phyloP scores from a whole-genome alignment of 768 basidiomycete species.

The Pleurotus citrinopileatus region DNA sequence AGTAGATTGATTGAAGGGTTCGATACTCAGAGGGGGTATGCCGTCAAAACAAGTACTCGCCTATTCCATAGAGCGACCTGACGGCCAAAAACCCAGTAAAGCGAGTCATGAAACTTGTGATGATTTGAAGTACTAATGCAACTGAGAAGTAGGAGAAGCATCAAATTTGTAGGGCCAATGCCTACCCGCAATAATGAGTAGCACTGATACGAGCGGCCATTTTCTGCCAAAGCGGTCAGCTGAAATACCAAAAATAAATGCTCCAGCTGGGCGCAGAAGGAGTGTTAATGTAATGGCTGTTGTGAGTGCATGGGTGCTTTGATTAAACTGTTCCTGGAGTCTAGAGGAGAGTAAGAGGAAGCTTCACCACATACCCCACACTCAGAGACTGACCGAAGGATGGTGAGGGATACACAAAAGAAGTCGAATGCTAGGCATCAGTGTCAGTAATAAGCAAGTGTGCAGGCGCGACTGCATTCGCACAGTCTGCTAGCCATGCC shows the following conservation, averaged over 20 bases:
- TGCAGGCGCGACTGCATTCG: neutral
- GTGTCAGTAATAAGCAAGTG: neutral
- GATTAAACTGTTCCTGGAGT: constrained; percentile 11
- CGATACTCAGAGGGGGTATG: neutral
- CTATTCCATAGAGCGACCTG: constrained; percentile 56
- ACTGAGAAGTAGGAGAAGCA: too few species aligned
- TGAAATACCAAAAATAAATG: constrained; percentile 23
- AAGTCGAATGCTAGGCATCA: constrained; percentile 52
- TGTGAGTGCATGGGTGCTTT: constrained; percentile 24
- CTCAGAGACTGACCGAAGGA: constrained; percentile 8
- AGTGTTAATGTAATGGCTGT: constrained; percentile 71
- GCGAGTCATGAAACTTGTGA: constrained; percentile 55
- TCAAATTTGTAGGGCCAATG: too few species aligned
- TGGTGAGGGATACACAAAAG: constrained; percentile 53
- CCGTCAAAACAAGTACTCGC: neutral
- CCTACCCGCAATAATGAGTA: constrained; percentile 14
- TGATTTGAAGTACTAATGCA: constrained; percentile 52
- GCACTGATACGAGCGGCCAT: constrained; percentile 13
- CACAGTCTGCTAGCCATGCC: constrained; percentile 13
- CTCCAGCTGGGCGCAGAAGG: constrained; percentile 61
- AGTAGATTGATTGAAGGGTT: neutral
- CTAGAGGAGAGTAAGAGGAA: neutral
- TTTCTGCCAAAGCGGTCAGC: constrained; percentile 25
- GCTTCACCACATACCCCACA: neutral
- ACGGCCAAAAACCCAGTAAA: constrained; percentile 59